Conservation (phyloP, 139 green algal genomes). For the Astrephomene gubernaculifera region DNA sequence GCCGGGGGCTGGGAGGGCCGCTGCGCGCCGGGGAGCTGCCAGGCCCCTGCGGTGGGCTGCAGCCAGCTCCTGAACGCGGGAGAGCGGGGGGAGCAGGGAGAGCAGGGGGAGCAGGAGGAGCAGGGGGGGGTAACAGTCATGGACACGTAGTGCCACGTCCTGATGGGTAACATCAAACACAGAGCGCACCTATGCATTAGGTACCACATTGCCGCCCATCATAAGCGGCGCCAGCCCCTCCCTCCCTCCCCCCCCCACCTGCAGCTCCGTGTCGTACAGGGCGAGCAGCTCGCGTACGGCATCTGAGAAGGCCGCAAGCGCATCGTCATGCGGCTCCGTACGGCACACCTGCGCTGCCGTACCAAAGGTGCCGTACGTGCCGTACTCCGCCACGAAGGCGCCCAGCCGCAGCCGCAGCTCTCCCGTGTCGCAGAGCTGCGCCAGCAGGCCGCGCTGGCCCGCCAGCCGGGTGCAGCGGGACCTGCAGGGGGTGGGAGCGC, state of each 20-base stretch:
- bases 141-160: no score
- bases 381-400: constrained; percentile 17
- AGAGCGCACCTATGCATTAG: no score
- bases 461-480: neutral
- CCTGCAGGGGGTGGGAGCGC: neutral
- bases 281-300: constrained; percentile 16
- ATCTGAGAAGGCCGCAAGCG: constrained; percentile 2
- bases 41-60: neutral
- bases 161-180: no score
- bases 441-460: neutral
- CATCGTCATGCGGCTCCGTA: neutral
- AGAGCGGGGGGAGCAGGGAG: neutral
- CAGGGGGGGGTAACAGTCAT: neutral
- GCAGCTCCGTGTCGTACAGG: constrained; percentile 28
- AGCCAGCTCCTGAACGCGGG: neutral
- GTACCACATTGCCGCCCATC: no score
- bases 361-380: neutral
- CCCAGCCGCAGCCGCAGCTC: constrained; percentile 42
- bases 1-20: neutral
- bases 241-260: no score
- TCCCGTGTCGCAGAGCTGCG: constrained; percentile 14
- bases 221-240: no score
- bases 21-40: neutral
- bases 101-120: neutral
- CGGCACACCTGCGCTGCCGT: neutral